Conservation (phyloP, 1,139 yeast genomes). For the Candida mesenterica region DNA sequence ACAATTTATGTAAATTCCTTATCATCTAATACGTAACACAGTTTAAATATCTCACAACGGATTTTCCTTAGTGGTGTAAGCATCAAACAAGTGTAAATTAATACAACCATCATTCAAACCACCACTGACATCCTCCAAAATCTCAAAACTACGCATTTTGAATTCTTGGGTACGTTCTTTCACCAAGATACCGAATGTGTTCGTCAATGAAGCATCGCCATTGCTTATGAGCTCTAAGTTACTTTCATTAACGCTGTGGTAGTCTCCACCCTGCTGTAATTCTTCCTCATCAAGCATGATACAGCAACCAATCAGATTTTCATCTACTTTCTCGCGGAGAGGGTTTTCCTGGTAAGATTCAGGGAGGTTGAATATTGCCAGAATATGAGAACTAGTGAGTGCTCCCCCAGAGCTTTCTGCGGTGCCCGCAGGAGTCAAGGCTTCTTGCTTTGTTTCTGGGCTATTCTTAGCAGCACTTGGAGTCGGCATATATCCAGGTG, state of each 20-base stretch:
- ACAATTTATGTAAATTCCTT: too few species aligned
- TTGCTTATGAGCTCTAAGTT: slow-evolving; percentile 23
- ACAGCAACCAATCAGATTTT: slow-evolving; percentile 23
- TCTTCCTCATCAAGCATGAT: slow-evolving; percentile 37
- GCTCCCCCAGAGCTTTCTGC: not conserved
- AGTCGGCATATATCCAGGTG: slow-evolving; percentile 1
- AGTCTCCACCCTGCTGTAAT: slow-evolving; percentile 34
- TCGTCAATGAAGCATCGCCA: slow-evolving; percentile 18
- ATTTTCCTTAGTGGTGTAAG: slow-evolving; percentile 66
- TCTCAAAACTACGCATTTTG: slow-evolving; percentile 51
- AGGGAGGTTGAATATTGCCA: slow-evolving; percentile 33
- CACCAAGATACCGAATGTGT: slow-evolving; percentile 22
- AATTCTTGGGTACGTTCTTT: slow-evolving; percentile 16
- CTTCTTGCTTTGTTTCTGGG: not conserved
- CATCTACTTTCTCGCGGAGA: slow-evolving; percentile 23
- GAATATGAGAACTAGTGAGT: slow-evolving; percentile 4
- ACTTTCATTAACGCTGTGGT: slow-evolving; percentile 29
- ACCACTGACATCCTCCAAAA: slow-evolving; percentile 66
- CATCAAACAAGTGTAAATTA: slow-evolving; percentile 72
- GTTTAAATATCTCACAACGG: slow-evolving; percentile 35
- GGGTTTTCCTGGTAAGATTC: slow-evolving; percentile 32
- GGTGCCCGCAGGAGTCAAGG: not conserved
- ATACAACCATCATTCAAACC: slow-evolving; percentile 65
- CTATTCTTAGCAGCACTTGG: not conserved
- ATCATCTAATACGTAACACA: not conserved